phyloP scores from a whole-genome alignment of 2,329 filamentous ascomycete species.

The Amylocarpus encephaloides region DNA sequence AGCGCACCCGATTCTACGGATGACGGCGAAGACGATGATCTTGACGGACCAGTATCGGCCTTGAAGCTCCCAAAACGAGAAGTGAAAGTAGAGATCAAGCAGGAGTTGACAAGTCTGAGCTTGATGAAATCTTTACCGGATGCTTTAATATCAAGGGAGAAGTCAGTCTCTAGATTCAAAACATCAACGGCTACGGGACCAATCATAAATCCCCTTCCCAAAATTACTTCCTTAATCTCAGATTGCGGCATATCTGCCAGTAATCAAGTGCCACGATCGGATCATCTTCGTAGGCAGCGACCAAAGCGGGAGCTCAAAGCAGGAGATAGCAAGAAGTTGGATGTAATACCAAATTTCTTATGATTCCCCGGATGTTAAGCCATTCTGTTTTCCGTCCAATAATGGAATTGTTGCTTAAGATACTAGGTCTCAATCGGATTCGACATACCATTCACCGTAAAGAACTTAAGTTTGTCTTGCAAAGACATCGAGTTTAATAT shows the following conservation, averaged over 20 bases:
- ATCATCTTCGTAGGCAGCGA: slow-evolving; percentile 15
- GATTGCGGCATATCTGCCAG: too few species aligned
- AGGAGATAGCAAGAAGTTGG: slow-evolving; percentile 16
- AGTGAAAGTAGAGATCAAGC: background rate
- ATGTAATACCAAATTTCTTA: slow-evolving; percentile 26
- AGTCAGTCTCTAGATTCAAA: too few species aligned
- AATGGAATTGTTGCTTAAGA: background rate
- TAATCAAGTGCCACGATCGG: slow-evolving; percentile 15
- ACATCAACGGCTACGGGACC: background rate
- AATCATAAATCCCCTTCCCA: background rate
- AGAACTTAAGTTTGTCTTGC: too few species aligned
- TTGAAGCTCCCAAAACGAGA: background rate
- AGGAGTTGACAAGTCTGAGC: background rate
- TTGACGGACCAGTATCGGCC: background rate
- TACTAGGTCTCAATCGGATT: background rate
- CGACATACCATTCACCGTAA: background rate
- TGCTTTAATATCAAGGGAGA: too few species aligned
- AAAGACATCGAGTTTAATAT: too few species aligned
- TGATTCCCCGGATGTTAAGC: slow-evolving; percentile 1
- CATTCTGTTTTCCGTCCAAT: too few species aligned
- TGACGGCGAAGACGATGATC: slow-evolving; percentile 15
- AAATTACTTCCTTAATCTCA: background rate
- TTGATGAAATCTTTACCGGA: too few species aligned
- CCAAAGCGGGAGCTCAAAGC: slow-evolving; percentile 19
- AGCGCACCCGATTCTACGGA: slow-evolving; percentile 17